Conservation (phyloP, 1,139 yeast species). For the Kurtzmaniella natalensis region DNA sequence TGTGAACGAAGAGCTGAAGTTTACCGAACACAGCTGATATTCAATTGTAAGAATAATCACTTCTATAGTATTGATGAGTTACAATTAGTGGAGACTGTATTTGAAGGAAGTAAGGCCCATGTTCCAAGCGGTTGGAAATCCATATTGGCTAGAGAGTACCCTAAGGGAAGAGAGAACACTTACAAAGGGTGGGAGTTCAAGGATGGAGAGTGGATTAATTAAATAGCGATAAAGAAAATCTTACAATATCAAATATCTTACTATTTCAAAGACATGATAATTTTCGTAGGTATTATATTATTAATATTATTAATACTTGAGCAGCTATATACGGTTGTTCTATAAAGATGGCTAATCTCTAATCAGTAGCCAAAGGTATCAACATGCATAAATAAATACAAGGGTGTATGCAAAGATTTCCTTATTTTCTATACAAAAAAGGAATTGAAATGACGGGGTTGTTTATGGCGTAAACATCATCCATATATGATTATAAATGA, state of each 20-base stretch:
- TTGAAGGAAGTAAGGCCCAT: slow-evolving; percentile 49
- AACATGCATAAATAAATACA: slow-evolving; percentile 5
- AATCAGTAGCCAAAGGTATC: neutral
- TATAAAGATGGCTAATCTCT: too few species aligned
- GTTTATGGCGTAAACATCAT: too few species aligned
- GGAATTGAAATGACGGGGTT: too few species aligned
- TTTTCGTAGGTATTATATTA: too few species aligned
- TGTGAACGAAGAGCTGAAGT: slow-evolving; percentile 14
- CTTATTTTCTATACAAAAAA: too few species aligned
- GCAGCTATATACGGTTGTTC: neutral
- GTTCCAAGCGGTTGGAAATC: slow-evolving; percentile 38
- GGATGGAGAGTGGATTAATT: neutral
- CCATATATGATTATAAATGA: too few species aligned
- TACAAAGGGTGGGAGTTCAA: slow-evolving; percentile 5
- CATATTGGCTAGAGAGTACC: slow-evolving; percentile 43
- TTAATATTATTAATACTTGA: too few species aligned
- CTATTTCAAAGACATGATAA: too few species aligned
- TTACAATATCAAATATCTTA: too few species aligned
- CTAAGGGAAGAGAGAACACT: neutral
- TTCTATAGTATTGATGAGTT: slow-evolving; percentile 42
- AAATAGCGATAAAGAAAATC: too few species aligned
- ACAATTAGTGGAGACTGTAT: slow-evolving; percentile 35
- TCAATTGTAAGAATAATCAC: slow-evolving; percentile 54
- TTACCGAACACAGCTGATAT: slow-evolving; percentile 20
- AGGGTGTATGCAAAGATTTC: too few species aligned